phyloP scores from a whole-genome alignment of 2,329 filamentous ascomycete genomes.

The Aspergillus pseudotamarii region DNA sequence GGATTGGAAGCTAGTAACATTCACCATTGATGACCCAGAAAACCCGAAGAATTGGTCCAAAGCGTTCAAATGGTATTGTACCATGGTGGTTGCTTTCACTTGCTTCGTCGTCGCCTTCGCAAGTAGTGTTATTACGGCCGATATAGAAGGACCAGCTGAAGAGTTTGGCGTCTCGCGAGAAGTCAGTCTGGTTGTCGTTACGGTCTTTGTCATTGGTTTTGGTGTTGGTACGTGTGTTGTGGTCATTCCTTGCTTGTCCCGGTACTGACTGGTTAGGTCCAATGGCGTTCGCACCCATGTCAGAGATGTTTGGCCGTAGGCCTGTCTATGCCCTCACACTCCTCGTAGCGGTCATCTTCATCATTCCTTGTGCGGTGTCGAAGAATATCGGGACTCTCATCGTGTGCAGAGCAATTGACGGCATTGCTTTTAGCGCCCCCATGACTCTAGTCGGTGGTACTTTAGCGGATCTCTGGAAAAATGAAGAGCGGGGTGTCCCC shows the following conservation, averaged over 20 bases:
- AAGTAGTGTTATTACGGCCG: slow-evolving; percentile 77
- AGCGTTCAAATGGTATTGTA: slow-evolving; percentile 77
- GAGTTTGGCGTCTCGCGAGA: slow-evolving; percentile 72
- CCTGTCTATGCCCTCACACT: slow-evolving; percentile 72
- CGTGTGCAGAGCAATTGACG: slow-evolving; percentile 75
- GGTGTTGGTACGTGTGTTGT: slow-evolving; percentile 62
- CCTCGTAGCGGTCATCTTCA: slow-evolving; percentile 72
- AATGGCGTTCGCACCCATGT: slow-evolving; percentile 77
- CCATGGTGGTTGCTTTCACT: slow-evolving; percentile 77
- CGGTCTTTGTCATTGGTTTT: slow-evolving; percentile 80
- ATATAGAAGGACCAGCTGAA: slow-evolving; percentile 65
- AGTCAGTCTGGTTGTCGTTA: slow-evolving; percentile 71
- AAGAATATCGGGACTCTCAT: slow-evolving; percentile 76
- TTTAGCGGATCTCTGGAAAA: slow-evolving; percentile 79
- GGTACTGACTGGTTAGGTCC: slow-evolving; percentile 54
- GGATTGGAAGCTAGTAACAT: slow-evolving; percentile 68
- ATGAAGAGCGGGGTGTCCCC: slow-evolving; percentile 80
- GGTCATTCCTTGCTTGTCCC: neutral
- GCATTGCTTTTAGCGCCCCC: slow-evolving; percentile 80
- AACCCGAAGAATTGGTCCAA: slow-evolving; percentile 89
- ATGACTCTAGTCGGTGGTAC: slow-evolving; percentile 87
- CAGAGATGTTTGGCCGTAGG: slow-evolving; percentile 72
- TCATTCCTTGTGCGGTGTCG: slow-evolving; percentile 77
- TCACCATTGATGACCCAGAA: slow-evolving; percentile 69
- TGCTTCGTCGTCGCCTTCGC: slow-evolving; percentile 74